These are phyloP conservation scores for Schoenoplectus triqueter DNA, from an alignment of 202 grass and related monocot species.

Conservation along the genomic window DNA sequence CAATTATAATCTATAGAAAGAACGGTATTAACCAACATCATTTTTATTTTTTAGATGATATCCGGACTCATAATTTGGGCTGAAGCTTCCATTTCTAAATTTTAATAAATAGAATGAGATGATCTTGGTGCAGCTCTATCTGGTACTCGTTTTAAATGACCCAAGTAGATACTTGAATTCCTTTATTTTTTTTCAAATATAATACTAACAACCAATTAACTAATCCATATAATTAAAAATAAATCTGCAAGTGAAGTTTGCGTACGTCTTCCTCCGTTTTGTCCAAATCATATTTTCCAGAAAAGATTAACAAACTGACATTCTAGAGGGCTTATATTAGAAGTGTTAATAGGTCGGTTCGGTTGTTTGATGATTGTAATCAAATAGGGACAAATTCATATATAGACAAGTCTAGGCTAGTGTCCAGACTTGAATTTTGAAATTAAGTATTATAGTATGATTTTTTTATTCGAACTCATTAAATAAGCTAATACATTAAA, in stretches of 20 bases:
- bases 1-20: not conserved
- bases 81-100: not conserved
- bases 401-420: too few relatives aligned
- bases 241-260: not conserved
- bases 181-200: not conserved
- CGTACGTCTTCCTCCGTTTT: not conserved
- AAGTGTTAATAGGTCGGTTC: too few relatives aligned
- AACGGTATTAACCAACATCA: not conserved
- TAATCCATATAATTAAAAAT: not conserved
- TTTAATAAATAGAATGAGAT: not conserved
- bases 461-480: too few relatives aligned
- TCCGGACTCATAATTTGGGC: not conserved
- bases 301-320: not conserved
- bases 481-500: too few relatives aligned
- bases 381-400: too few relatives aligned
- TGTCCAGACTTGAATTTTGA: too few relatives aligned
- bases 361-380: not conserved
- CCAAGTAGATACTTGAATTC: not conserved
- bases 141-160: conserved; percentile 5
- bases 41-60: not conserved
- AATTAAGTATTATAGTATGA: too few relatives aligned
- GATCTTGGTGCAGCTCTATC: conserved; percentile 14
- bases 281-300: not conserved
- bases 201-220: not conserved
- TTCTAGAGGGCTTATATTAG: not conserved